Conservation (phyloP, 1,284 basidiomycete genomes). For the Neotropicomus parvogracilis region DNA sequence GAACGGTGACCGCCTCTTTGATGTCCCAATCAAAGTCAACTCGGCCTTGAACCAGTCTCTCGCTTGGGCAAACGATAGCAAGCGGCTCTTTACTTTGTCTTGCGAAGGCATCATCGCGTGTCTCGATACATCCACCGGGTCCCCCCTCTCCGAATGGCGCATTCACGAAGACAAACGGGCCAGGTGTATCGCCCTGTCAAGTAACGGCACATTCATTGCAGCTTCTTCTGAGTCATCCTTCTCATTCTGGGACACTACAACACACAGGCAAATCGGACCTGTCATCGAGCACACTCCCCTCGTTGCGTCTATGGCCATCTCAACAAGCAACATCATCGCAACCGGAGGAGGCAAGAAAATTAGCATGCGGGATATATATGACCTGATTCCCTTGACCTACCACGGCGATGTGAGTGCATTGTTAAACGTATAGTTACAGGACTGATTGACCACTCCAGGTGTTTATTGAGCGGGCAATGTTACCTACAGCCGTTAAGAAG, state of each 20-base stretch:
- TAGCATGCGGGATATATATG: background rate
- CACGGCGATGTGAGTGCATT: background rate
- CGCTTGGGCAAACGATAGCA: constrained; percentile 2
- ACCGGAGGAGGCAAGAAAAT: background rate
- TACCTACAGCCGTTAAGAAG: too few species aligned
- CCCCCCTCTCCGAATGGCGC: background rate
- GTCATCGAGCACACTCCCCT: background rate
- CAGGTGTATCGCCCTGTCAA: constrained; percentile 1
- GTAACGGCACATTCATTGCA: constrained; percentile 4
- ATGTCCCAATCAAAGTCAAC: background rate
- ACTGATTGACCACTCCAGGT: background rate
- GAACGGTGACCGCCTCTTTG: background rate
- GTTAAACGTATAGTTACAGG: too few species aligned
- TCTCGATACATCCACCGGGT: background rate
- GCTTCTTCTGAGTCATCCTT: constrained; percentile 1
- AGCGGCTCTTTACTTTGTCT: background rate
- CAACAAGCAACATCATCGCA: background rate
- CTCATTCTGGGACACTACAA: constrained; percentile 3
- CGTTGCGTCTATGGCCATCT: background rate
- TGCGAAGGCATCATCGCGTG: background rate
- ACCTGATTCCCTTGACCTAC: constrained; percentile 1
- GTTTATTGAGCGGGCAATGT: background rate
- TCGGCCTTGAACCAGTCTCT: constrained; percentile 3
- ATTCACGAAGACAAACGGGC: background rate
- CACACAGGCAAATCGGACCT: constrained; percentile 1